These are phyloP conservation scores for Chalaropsis ovoidea DNA, from an alignment of 2,329 filamentous ascomycete genomes.

Conservation along the genomic window DNA sequence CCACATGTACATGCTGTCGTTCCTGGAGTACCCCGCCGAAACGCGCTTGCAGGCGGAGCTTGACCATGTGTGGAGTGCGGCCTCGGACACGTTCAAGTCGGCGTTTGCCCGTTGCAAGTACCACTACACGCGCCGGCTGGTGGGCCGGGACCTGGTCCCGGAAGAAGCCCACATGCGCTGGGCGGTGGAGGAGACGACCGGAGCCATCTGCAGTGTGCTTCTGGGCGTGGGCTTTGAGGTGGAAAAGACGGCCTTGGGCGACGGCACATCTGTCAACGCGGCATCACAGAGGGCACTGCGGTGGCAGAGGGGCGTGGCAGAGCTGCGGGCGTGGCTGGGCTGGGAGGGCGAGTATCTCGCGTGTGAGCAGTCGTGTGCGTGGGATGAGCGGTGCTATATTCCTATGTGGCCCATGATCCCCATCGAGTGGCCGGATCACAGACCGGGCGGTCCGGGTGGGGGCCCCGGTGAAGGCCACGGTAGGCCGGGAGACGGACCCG, in stretches of 20 bases:
- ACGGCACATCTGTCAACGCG: conserved; percentile 24
- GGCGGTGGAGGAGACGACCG: conserved; percentile 36
- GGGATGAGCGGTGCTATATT: conserved; percentile 40
- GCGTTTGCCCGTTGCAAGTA: conserved; percentile 37
- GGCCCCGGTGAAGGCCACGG: background rate
- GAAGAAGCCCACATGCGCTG: conserved; percentile 35
- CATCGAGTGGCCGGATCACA: conserved; percentile 1
- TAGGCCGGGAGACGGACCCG: conserved; percentile 11
- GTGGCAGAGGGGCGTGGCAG: conserved; percentile 34
- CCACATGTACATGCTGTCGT: conserved; percentile 38
- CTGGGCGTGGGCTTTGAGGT: conserved; percentile 37
- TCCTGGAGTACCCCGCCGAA: conserved; percentile 36
- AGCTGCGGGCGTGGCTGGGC: conserved; percentile 42
- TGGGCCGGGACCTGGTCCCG: conserved; percentile 29
- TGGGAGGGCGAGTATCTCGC: conserved; percentile 40
- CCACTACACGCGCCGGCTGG: conserved; percentile 35
- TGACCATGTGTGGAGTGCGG: conserved; percentile 29
- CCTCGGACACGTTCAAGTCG: conserved; percentile 32
- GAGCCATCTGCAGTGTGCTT: conserved; percentile 35
- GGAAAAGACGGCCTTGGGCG: conserved; percentile 34
- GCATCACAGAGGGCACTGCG: conserved; percentile 5
- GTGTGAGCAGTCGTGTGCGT: conserved; percentile 36
- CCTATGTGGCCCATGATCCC: conserved; percentile 41
- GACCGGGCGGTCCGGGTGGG: conserved; percentile 6
- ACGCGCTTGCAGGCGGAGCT: conserved; percentile 18